Percentiles rank a stretch among this genome's conserved stretches.
Evolutionary conservation across 2,329 filamentous ascomycete species (phyloP).

Genomic region (Didymella arachidicola): DNA sequence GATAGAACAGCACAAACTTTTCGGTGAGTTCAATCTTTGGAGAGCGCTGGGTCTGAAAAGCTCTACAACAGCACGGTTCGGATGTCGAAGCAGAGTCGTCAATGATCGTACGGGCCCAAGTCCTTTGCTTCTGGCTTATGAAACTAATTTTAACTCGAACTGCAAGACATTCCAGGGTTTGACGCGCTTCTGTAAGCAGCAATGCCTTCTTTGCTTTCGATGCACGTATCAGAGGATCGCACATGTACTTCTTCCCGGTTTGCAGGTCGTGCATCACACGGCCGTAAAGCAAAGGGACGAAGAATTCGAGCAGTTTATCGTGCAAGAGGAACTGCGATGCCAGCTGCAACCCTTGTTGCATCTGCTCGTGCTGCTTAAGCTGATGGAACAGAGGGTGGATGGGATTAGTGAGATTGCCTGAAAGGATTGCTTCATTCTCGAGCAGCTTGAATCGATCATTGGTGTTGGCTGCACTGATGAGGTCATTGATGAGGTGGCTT

Average conservation of each 20-base stretch:
- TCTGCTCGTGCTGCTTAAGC: slow-evolving; percentile 21
- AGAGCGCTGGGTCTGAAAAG: slow-evolving; percentile 23
- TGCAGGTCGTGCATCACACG: slow-evolving; percentile 19
- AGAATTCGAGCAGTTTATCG: slow-evolving; percentile 42
- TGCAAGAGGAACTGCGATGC: slow-evolving; percentile 46
- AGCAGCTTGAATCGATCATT: slow-evolving; percentile 45
- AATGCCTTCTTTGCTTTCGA: slow-evolving; percentile 20
- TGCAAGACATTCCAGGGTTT: slow-evolving; percentile 39
- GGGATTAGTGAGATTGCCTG: slow-evolving; percentile 35
- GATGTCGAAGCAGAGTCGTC: slow-evolving; percentile 15
- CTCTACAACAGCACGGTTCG: slow-evolving; percentile 19
- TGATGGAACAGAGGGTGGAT: slow-evolving; percentile 45
- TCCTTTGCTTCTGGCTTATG: slow-evolving; percentile 16
- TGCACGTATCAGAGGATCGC: slow-evolving; percentile 27
- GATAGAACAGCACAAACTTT: slow-evolving; percentile 31
- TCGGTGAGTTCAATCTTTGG: slow-evolving; percentile 37
- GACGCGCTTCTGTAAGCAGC: slow-evolving; percentile 30
- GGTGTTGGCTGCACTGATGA: slow-evolving; percentile 36
- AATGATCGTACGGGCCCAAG: slow-evolving; percentile 36
- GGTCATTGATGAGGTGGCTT: slow-evolving; percentile 22
- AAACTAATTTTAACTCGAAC: slow-evolving; percentile 36
- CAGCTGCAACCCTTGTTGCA: slow-evolving; percentile 39
- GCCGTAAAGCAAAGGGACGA: slow-evolving; percentile 41
- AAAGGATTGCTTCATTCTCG: slow-evolving; percentile 31
- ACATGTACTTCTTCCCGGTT: slow-evolving; percentile 31